A percentile compares a stretch with the other conserved stretches of the same genome.
Conservation (phyloP, 2,329 filamentous ascomycete genomes). For the Penicillium decumbens region DNA sequence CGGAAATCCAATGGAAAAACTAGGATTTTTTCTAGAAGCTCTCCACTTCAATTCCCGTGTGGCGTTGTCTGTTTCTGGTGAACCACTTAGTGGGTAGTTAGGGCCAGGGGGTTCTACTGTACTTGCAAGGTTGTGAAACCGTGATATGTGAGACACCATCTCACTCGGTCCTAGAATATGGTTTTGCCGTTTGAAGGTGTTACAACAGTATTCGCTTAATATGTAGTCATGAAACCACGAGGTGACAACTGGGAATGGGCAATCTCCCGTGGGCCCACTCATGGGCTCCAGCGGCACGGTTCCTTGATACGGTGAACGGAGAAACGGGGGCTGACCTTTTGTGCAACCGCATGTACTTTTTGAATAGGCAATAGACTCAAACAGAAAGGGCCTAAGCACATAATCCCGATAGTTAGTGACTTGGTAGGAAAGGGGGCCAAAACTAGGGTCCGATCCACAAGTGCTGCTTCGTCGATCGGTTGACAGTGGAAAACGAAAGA, state of each 20-base stretch:
- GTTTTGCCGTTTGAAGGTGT: constrained; percentile 1
- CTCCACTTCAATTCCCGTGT: constrained; percentile 17
- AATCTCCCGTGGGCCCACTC: constrained; percentile 27
- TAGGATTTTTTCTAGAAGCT: constrained; percentile 25
- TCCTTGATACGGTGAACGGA: constrained; percentile 21
- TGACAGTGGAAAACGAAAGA: background rate
- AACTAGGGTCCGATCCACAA: constrained; percentile 8
- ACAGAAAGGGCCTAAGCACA: background rate
- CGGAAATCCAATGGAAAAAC: constrained; percentile 24
- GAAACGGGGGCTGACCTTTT: constrained; percentile 2
- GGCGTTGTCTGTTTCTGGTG: constrained; percentile 7
- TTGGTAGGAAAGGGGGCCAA: constrained; percentile 3
- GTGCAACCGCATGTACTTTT: background rate
- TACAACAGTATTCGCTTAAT: constrained; percentile 11
- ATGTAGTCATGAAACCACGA: constrained; percentile 23
- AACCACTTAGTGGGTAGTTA: constrained; percentile 14
- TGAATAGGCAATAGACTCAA: background rate
- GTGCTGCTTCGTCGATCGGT: constrained; percentile 16
- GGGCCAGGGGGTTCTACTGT: background rate
- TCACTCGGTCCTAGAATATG: background rate
- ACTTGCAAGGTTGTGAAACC: background rate
- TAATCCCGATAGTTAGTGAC: background rate
- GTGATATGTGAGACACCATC: constrained; percentile 4
- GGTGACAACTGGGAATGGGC: constrained; percentile 23
- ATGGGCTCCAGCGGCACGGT: constrained; percentile 21